phyloP scores from a whole-genome alignment of 192 early-diverging fungal species.

The Coemansia sp. region DNA sequence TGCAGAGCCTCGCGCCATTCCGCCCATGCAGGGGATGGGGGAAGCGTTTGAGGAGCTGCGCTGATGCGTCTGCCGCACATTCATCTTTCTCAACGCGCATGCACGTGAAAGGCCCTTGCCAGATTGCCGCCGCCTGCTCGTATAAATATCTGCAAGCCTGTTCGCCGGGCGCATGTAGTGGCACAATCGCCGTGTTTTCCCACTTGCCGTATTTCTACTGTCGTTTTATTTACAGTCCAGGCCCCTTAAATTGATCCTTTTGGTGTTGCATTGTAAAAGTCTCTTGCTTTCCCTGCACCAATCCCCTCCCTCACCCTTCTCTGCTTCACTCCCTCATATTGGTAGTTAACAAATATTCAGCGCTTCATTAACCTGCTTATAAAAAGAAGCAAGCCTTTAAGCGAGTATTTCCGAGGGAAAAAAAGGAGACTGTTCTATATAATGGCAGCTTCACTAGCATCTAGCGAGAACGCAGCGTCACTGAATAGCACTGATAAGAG shows the following conservation, averaged over 20 bases:
- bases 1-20: background rate
- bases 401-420: too few species aligned
- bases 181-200: constrained; percentile 1
- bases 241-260: constrained; percentile 6
- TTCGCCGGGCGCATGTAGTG: background rate
- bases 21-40: background rate
- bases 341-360: background rate
- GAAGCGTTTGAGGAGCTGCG: background rate
- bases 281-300: background rate
- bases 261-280: background rate
- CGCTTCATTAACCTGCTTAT: background rate
- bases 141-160: background rate
- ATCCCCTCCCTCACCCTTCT: background rate
- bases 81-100: constrained; percentile 1
- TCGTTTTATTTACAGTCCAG: background rate
- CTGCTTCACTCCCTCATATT: background rate
- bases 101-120: constrained; percentile 14
- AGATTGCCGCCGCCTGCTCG: background rate
- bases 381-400: background rate
- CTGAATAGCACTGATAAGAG: constrained; percentile 29
- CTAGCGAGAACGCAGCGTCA: constrained; percentile 10
- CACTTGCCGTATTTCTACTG: background rate
- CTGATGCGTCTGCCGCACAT: background rate
- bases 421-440: background rate
- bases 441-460: constrained; percentile 18